Conservation (phyloP, 495 filamentous ascomycete species). For the Penicillium paradoxum region DNA sequence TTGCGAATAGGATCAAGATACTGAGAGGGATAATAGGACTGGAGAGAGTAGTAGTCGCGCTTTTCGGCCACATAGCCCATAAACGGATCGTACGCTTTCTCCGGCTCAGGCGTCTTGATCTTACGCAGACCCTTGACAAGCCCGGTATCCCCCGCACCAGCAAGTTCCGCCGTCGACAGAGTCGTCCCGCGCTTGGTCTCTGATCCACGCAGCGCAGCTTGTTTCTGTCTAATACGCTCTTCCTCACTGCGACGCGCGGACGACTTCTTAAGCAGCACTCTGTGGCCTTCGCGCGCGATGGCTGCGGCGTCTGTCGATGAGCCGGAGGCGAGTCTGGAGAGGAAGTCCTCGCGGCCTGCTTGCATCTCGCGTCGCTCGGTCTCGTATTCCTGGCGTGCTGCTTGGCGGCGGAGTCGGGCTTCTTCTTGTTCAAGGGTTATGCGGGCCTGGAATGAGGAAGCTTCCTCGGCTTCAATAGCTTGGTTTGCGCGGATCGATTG, state of each 20-base stretch:
- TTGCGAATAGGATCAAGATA: constrained; percentile 60
- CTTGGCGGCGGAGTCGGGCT: constrained; percentile 49
- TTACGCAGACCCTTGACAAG: constrained; percentile 74
- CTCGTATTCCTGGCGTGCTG: constrained; percentile 55
- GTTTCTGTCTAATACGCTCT: constrained; percentile 44
- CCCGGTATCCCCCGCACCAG: constrained; percentile 30
- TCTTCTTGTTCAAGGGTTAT: constrained; percentile 69
- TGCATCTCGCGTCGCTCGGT: constrained; percentile 59
- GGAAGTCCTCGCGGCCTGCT: constrained; percentile 54
- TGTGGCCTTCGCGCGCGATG: constrained; percentile 51
- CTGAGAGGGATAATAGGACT: constrained; percentile 57
- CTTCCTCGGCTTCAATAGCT: constrained; percentile 49
- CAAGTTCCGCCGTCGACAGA: constrained; percentile 20
- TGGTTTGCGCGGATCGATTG: constrained; percentile 53
- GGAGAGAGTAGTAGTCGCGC: constrained; percentile 65
- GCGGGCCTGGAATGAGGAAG: constrained; percentile 48
- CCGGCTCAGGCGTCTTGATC: constrained; percentile 51
- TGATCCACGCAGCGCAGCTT: constrained; percentile 39
- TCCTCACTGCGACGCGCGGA: constrained; percentile 47
- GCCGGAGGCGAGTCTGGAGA: constrained; percentile 48
- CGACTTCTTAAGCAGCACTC: constrained; percentile 68
- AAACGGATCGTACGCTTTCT: constrained; percentile 85
- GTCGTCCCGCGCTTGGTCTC: constrained; percentile 29
- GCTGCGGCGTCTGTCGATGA: constrained; percentile 42
- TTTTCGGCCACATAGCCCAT: constrained; percentile 61